phyloP scores from a whole-genome alignment of 2,329 filamentous ascomycete genomes.

The Alternaria brassicicola region DNA sequence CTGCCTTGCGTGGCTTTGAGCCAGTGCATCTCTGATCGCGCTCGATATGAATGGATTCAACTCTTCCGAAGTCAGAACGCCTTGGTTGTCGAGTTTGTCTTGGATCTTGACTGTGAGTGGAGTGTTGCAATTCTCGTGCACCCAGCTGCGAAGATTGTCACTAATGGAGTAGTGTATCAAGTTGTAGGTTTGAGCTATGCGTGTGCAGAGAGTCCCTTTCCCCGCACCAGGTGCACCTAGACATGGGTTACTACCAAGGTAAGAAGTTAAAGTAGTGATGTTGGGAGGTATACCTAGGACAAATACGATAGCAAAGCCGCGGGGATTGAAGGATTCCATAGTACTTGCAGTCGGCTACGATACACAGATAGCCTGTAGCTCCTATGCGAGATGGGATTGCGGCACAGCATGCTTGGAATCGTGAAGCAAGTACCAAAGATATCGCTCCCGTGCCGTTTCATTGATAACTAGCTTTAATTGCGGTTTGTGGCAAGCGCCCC shows the following conservation, averaged over 20 bases:
- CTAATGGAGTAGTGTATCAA: conserved; percentile 3
- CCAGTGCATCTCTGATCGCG: background rate
- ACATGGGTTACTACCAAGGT: background rate
- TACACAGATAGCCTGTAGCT: background rate
- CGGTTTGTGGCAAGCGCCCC: background rate
- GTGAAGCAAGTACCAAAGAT: background rate
- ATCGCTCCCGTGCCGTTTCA: background rate
- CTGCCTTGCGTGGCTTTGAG: background rate
- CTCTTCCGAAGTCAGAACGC: background rate
- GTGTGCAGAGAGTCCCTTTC: background rate
- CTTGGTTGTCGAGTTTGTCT: conserved; percentile 7
- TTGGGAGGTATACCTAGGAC: background rate
- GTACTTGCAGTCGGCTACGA: background rate
- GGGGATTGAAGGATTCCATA: background rate
- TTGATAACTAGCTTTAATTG: background rate
- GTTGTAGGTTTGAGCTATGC: background rate
- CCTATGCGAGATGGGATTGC: background rate
- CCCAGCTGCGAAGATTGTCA: conserved; percentile 2
- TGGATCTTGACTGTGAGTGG: conserved; percentile 2
- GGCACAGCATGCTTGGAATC: background rate
- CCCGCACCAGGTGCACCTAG: background rate
- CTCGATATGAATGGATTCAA: background rate
- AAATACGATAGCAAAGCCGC: background rate
- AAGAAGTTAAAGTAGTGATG: background rate
- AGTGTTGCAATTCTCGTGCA: background rate